Evolutionary conservation across 495 filamentous ascomycete genomes (phyloP).

Genomic region (Elaphomyces granulatus): DNA sequence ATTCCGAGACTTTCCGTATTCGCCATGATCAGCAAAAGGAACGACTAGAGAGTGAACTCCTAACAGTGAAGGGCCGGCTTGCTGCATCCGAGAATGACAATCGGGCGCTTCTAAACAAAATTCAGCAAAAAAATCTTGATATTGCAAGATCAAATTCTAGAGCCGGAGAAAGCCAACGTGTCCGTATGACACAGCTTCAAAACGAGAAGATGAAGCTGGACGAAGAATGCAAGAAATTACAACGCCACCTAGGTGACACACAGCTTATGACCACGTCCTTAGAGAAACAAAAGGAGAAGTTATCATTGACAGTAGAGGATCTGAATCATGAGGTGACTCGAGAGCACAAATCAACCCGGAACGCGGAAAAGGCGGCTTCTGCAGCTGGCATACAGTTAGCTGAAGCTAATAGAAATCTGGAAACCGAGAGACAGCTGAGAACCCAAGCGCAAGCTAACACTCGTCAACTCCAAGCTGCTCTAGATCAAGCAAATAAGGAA

Average conservation of each 20-base stretch:
- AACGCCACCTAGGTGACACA: slow-evolving; percentile 74
- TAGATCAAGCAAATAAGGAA: slow-evolving; percentile 67
- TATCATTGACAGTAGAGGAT: slow-evolving; percentile 78
- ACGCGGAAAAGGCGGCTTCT: slow-evolving; percentile 84
- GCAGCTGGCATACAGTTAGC: slow-evolving; percentile 68
- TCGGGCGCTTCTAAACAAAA: slow-evolving; percentile 82
- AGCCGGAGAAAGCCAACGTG: slow-evolving; percentile 70
- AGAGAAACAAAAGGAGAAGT: slow-evolving; percentile 94
- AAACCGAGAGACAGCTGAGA: slow-evolving; percentile 78
- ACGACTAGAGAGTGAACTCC: slow-evolving; percentile 79
- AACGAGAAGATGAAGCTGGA: slow-evolving; percentile 74
- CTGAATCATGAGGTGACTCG: slow-evolving; percentile 83
- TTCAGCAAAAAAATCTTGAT: slow-evolving; percentile 96
- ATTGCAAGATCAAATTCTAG: slow-evolving; percentile 81
- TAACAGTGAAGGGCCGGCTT: slow-evolving; percentile 80
- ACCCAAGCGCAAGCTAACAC: slow-evolving; percentile 76
- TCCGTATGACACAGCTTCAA: slow-evolving; percentile 61
- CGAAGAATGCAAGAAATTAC: slow-evolving; percentile 66
- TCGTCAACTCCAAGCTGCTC: slow-evolving; percentile 58
- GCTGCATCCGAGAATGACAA: slow-evolving; percentile 96
- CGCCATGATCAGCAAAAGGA: slow-evolving; percentile 89
- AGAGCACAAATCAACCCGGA: slow-evolving; percentile 82
- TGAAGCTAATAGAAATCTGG: slow-evolving; percentile 76
- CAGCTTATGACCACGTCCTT: slow-evolving; percentile 72
- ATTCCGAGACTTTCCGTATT: slow-evolving; percentile 74